Evolutionary conservation across 176 grass and related monocot species (phyloP).

Genomic region (Rhynchospora tenuis): DNA sequence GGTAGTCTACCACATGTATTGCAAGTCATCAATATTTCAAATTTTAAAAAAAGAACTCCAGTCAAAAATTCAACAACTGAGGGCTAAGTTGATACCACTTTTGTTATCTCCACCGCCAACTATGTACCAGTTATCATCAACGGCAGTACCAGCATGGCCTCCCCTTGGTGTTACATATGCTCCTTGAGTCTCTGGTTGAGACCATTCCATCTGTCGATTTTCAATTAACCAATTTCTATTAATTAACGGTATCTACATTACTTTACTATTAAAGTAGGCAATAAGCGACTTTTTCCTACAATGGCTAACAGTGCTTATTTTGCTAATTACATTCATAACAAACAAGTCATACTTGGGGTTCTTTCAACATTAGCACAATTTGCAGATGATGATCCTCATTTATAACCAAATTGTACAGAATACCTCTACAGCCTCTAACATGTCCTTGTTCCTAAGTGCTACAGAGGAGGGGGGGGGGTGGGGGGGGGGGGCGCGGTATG

Average conservation of each 20-base stretch:
- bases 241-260: conserved; percentile 1
- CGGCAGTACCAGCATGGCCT: conserved; percentile 79
- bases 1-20: not conserved
- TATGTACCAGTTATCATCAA: conserved; percentile 88
- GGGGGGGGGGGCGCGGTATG: not conserved
- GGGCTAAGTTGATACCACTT: conserved; percentile 49
- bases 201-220: conserved; percentile 84
- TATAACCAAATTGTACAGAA: not conserved
- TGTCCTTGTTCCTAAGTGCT: not conserved
- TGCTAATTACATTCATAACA: not conserved
- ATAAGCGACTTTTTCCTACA: not conserved
- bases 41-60: not conserved
- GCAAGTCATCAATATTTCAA: not conserved
- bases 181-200: conserved; percentile 88
- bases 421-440: not conserved
- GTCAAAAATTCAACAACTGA: not conserved
- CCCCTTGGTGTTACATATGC: conserved; percentile 76
- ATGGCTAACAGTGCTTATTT: not conserved
- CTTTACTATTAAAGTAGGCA: not conserved
- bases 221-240: not conserved
- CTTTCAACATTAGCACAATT: not conserved
- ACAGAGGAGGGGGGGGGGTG: not conserved
- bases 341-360: not conserved
- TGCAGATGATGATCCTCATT: not conserved
- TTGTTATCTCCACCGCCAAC: conserved; percentile 98